Base-by-base conservation (phyloP, 768 basidiomycete genomes). In the Naganishia randhawae region DNA sequence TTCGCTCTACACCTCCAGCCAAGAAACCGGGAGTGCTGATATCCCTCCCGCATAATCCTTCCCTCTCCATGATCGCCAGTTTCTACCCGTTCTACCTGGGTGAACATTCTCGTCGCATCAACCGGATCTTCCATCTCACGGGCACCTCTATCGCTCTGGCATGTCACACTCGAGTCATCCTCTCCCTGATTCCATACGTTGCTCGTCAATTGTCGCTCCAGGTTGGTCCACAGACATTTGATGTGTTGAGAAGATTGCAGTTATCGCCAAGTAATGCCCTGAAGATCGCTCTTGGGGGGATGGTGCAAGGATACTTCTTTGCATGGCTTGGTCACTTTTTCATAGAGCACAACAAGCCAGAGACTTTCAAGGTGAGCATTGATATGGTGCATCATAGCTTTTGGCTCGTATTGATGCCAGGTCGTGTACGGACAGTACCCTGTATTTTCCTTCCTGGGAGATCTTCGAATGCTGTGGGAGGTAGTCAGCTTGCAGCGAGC, bases 71-170 rank as follows among this genome's bases (percentile, higher is more conserved):
- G 71, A 69, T 54, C 50, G 61, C 61, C 52, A 68, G 57, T 0
- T 76, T 76, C 67, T 76, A 76, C 62, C 75, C 75, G 4, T 76
- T 76, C 65, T 76, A 76, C 52, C 70, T 76, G 1, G 75, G 75
- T n/a, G 75, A 76, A 67, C 75, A 76, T 35, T 71, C 72, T 7
- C 63, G 37, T 27, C 72, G 69, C 0, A 53, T 71, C 31, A 74
- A 71, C 33, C 52, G 75, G 2, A 55, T 69, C 37, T 45, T 76
- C 7, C 75, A 76, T 63, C 67, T 76, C 32, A 65, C 68, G 51
- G 75, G 75, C 16, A 74, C 75, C 4, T 61, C 65, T 27, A 63
- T 71, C 50, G 71, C 72, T 1, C 41, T 73, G 17, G 50, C 50
- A 9, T 63, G 67, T 19, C 68, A 66, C 62, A 69, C 69, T 11